Evolutionary conservation across 2,329 filamentous ascomycete genomes (phyloP), one percentile per base, ranked within the genome.

Genomic region (Reticulascus tulasneorum): DNA sequence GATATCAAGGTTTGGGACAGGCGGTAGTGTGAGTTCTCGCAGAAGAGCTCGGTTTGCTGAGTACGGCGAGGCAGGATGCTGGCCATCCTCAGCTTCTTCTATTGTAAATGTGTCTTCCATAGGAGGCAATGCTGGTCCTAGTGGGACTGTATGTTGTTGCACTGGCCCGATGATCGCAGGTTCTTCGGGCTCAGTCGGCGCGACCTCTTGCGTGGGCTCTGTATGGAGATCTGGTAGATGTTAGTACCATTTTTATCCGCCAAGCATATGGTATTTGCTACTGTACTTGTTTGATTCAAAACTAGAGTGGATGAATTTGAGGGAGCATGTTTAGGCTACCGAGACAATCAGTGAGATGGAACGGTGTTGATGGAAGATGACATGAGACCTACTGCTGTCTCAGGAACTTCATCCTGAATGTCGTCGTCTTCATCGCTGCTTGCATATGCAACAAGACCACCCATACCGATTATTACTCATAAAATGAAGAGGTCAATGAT

Each of bases 21-120:
- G 69, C 3, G 86, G 86, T 27, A 91, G 71, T 17, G 86, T 93
- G 26, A 91, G 74, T 50, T 83, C 75, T 48, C 82, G 82, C 12
- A 88, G 64, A 16, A 80, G 62, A 19, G 77, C 69, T 46, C 84
- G 80, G 42, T 71, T 75, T 29, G 75, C 64, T 2, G 81, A 76
- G 61, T 88, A 87, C 2, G 84, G 84, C 2, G 84, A 90, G n/a
- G 54, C 53, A 4, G 68, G 60, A 2, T 66, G 65, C 27, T 28
- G 42, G 12, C 19, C 18, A 11, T 40, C 29, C 1, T 20, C 35
- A 23, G 46, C 19, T 6, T 38, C 38, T n/a, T n/a, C n/a, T n/a
- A n/a, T n/a, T n/a, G n/a, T n/a, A n/a, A n/a, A n/a, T n/a, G n/a
- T n/a, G 23, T 31, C 25, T 15, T 57, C 52, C 38, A 52, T 35